These are phyloP conservation scores for Torulaspora franciscae DNA, from an alignment of 805 yeast genomes.

Conservation along the genomic window DNA sequence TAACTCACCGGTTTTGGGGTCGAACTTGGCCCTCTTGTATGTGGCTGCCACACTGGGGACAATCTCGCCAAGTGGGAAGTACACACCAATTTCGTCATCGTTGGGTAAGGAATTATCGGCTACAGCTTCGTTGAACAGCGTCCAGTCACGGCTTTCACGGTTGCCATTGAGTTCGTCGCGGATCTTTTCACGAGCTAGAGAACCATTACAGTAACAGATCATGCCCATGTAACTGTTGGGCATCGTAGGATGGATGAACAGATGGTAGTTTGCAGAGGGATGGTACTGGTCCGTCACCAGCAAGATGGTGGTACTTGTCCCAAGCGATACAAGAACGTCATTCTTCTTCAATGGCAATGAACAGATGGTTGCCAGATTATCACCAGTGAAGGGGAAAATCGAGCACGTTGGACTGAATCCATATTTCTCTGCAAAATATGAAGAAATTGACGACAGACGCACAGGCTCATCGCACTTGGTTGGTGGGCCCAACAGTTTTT, in stretches of 20 bases:
- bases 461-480: slow-evolving; percentile 43
- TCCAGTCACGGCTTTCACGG: slow-evolving; percentile 47
- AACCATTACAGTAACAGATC: slow-evolving; percentile 91
- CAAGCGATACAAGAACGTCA: slow-evolving; percentile 77
- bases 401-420: slow-evolving; percentile 56
- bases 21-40: slow-evolving; percentile 47
- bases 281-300: slow-evolving; percentile 71
- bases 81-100: slow-evolving; percentile 59
- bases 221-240: slow-evolving; percentile 80
- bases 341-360: slow-evolving; percentile 71
- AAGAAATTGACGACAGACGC: slow-evolving; percentile 45
- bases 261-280: slow-evolving; percentile 78
- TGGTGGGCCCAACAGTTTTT: slow-evolving; percentile 41
- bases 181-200: slow-evolving; percentile 75
- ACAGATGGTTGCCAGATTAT: slow-evolving; percentile 81
- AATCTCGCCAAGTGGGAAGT: slow-evolving; percentile 87
- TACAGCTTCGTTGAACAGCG: slow-evolving; percentile 49
- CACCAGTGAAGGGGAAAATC: slow-evolving; percentile 81
- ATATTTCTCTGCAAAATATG: slow-evolving; percentile 59
- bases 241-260: slow-evolving; percentile 82
- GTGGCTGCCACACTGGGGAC: slow-evolving; percentile 76
- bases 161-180: slow-evolving; percentile 54
- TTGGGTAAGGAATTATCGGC: slow-evolving; percentile 35
- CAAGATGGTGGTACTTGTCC: slow-evolving; percentile 87
- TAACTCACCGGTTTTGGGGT: slow-evolving; percentile 28